Base-by-base conservation (phyloP, 331 rosid species). In the Malus hybrid region DNA sequence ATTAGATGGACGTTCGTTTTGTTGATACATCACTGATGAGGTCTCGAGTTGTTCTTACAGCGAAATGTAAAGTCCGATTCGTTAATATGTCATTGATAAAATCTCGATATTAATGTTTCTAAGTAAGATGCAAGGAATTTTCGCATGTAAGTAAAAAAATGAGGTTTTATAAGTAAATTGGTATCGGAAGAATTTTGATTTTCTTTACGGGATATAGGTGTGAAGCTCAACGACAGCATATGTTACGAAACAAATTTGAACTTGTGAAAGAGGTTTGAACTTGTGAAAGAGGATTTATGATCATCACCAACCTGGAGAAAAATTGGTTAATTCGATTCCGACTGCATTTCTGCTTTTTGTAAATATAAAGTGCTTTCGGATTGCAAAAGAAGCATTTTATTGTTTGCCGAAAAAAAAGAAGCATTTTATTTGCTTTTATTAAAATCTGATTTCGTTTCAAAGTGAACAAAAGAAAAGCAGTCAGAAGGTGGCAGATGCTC, bases 361-460 rank as follows among this genome's bases (percentile, higher is more conserved):
- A 57, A 19, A 20, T 15, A 18, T 8, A 75, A 83, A 79, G 75
- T 65, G 68, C 72, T 79, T 78, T 74, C 44, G 61, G 70, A 79
- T 46, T 55, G 77, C 18, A 29, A 78, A 72, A 73, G 65, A 63
- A 55, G 75, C 48, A 44, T 76, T 65, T 76, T 70, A 72, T 56
- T 42, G 22, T 22, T 22, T 22, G 22, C 22, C 22, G 22, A 22
- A 22, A 22, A 22, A 29, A 78, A 72, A 73, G 65, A 63, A 55
- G 75, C 48, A 44, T 76, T 65, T 76, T 70, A 72, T 56, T 42
- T 52, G 24, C 72, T 72, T 70, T 72, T 79, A 62, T 72, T 72
- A 65, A 55, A 39, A 24, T 14, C 68, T 55, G 3, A 48, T 65
- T 71, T 63, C 22, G 63, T 56, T 55, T 50, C 77, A 55, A 79